Evolutionary conservation across 371 early-diverging fungal genomes (phyloP).

Genomic region (Apophysomyces variabilis): DNA sequence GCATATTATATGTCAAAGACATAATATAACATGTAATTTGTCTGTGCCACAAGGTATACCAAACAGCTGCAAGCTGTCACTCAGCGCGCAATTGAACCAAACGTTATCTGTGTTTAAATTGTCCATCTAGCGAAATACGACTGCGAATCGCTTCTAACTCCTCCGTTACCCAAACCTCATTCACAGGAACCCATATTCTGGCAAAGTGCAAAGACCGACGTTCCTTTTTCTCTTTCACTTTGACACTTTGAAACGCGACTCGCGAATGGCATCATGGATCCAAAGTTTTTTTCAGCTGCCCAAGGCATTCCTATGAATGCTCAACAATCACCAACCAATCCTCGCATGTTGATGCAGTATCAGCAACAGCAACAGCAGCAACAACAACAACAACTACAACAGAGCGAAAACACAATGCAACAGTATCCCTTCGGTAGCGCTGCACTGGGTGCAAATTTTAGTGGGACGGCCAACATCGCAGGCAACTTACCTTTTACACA

Average conservation of each 20-base stretch:
- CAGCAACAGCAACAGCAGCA: constrained; percentile 36
- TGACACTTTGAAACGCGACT: constrained; percentile 7
- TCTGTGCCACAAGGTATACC: too few relatives aligned
- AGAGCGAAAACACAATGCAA: constrained; percentile 22
- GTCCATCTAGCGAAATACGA: not conserved
- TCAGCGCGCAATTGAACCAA: not conserved
- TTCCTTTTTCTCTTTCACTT: not conserved
- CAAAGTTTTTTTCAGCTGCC: constrained; percentile 41
- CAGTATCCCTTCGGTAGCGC: constrained; percentile 24
- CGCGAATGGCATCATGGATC: constrained; percentile 35
- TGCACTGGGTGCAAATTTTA: constrained; percentile 16
- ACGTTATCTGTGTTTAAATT: not conserved
- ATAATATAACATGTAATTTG: too few relatives aligned
- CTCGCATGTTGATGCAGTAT: constrained; percentile 42
- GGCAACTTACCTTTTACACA: constrained; percentile 29
- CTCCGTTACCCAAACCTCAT: not conserved
- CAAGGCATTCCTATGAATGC: constrained; percentile 36
- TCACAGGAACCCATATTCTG: not conserved
- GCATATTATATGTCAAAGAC: too few relatives aligned
- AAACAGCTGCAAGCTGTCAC: not conserved
- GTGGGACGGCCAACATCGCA: constrained; percentile 31
- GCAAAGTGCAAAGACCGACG: constrained; percentile 4
- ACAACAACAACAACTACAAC: constrained; percentile 34
- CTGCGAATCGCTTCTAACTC: not conserved
- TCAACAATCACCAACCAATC: constrained; percentile 32